A percentile compares a stretch with the other conserved stretches of the same genome.
Conservation (phyloP, 2,329 filamentous ascomycete species). For the Cytospora piceicola region DNA sequence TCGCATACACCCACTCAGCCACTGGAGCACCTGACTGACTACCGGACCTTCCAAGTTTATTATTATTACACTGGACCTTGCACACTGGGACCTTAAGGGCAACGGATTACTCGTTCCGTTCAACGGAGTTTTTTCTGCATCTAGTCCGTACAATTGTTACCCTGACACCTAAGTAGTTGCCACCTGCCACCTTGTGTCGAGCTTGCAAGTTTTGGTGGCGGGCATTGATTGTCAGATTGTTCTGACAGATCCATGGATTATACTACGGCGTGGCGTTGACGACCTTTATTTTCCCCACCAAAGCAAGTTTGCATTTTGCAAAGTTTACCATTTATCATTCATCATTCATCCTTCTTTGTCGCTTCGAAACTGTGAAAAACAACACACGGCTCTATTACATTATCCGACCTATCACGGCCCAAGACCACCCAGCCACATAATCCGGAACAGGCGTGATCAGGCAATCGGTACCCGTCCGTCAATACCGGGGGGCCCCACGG, state of each 20-base stretch:
- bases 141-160: background rate
- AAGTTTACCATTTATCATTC: background rate
- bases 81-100: background rate
- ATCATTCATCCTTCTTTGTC: background rate
- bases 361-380: background rate
- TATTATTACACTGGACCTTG: too few relatives aligned
- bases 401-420: conserved; percentile 5
- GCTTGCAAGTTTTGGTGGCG: background rate
- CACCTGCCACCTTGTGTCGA: conserved; percentile 21
- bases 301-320: background rate
- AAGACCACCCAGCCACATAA: background rate
- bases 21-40: too few relatives aligned
- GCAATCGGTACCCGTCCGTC: conserved; percentile 23
- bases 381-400: background rate
- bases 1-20: conserved; percentile 7
- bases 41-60: too few relatives aligned
- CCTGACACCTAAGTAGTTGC: too few relatives aligned
- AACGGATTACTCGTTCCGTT: conserved; percentile 21
- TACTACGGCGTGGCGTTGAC: background rate
- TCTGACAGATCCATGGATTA: background rate
- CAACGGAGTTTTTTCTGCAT: conserved; percentile 13
- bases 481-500: conserved; percentile 11
- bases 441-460: background rate
- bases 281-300: background rate
- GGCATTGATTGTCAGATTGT: background rate